Conservation (phyloP, 2,329 filamentous ascomycete species). For the Neurospora sp. region DNA sequence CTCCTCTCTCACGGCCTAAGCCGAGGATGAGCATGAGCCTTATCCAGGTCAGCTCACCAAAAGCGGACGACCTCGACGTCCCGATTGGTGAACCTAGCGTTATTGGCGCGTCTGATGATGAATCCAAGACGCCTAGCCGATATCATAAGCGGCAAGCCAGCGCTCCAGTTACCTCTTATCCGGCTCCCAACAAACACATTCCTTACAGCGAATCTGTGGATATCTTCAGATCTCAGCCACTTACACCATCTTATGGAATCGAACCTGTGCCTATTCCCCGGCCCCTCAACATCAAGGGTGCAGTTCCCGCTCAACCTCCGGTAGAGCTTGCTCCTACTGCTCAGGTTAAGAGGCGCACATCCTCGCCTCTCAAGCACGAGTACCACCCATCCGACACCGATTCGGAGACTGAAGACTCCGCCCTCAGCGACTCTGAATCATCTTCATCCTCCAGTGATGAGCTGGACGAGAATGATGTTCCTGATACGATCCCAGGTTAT, state of each 20-base stretch:
- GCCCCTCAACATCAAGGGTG: conserved; percentile 29
- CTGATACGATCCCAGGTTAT: conserved; percentile 47
- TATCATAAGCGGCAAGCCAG: conserved; percentile 24
- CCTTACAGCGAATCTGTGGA: background rate
- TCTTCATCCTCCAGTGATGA: conserved; percentile 43
- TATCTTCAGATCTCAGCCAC: background rate
- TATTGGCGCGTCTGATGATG: conserved; percentile 11
- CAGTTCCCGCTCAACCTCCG: conserved; percentile 33
- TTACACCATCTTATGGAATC: background rate
- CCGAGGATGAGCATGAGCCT: conserved; percentile 11
- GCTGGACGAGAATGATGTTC: conserved; percentile 49
- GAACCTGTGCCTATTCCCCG: conserved; percentile 42
- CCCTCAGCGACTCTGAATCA: conserved; percentile 44
- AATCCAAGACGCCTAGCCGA: conserved; percentile 26
- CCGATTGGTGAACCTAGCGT: conserved; percentile 30
- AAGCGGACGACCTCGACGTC: conserved; percentile 19
- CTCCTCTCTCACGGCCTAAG: conserved; percentile 26
- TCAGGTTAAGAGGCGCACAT: conserved; percentile 59
- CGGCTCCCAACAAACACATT: background rate
- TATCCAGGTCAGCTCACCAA: conserved; percentile 10
- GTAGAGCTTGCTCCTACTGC: conserved; percentile 34
- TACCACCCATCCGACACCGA: conserved; percentile 74
- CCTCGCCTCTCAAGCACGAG: conserved; percentile 93
- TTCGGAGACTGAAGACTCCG: conserved; percentile 49
- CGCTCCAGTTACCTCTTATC: conserved; percentile 17